phyloP scores from a whole-genome alignment of 805 yeast genomes.

The Metschnikowia kofuensis region DNA sequence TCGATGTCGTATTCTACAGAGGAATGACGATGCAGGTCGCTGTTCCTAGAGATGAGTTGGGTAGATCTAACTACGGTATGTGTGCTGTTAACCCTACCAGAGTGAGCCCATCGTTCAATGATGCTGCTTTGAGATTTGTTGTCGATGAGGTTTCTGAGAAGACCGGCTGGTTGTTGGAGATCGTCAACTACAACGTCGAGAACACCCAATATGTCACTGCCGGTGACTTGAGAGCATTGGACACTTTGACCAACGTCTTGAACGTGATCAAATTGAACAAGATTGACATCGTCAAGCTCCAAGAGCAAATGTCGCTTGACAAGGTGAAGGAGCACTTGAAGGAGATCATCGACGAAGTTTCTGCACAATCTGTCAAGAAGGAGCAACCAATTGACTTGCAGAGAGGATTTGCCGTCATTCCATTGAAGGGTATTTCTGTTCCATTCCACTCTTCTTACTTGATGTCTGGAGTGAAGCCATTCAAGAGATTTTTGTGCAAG shows the following conservation, averaged over 20 bases:
- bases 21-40: constrained; percentile 99
- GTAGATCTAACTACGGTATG: constrained; percentile 99
- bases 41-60: constrained; percentile 92
- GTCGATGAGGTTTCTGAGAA: constrained; percentile 80
- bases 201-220: constrained; percentile 98
- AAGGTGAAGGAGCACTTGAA: constrained; percentile 84
- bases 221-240: constrained; percentile 95
- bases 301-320: constrained; percentile 77
- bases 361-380: constrained; percentile 78
- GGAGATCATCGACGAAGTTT: constrained; percentile 83
- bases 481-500: constrained; percentile 95
- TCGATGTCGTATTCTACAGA: constrained; percentile 97
- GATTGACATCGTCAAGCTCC: constrained; percentile 86
- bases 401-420: constrained; percentile 98
- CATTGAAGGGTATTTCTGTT: constrained; percentile 97
- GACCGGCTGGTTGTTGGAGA: constrained; percentile 94
- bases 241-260: constrained; percentile 87
- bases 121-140: constrained; percentile 90
- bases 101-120: constrained; percentile 82
- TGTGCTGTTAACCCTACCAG: constrained; percentile 97
- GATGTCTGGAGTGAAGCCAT: constrained; percentile 98
- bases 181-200: constrained; percentile 97
- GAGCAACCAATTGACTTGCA: constrained; percentile 96
- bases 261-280: constrained; percentile 92
- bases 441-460: constrained; percentile 99